Base-by-base conservation (phyloP, 1,139 yeast species). In the Casaregolazyma lundiana region DNA sequence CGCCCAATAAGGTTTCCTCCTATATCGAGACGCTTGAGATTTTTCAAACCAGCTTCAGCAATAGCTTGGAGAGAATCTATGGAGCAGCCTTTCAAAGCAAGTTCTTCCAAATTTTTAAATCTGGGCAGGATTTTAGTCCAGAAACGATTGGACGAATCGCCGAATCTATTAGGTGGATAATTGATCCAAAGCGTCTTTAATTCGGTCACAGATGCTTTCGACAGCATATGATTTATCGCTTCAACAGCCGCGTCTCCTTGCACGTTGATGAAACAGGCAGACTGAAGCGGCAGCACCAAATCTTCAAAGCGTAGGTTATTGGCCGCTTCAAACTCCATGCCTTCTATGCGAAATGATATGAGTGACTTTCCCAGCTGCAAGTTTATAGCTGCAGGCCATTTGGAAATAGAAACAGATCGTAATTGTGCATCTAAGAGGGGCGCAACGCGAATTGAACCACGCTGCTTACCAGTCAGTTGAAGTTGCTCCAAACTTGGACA, bases 1-100 rank as follows among this genome's bases (percentile, higher is more conserved):
- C 9, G 30, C 13, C 36, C 34, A 15, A 40, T 21, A 13, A 40
- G 11, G 15, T 40, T 40, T 26, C n/a, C 34, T 6, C 37, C 20
- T 4, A 40, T 20, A 7, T 32, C 37, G 20, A 40, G 29, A 20
- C 11, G 35, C 29, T 19, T 9, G 6, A 40, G 37, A 6, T 30
- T 2, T 8, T 13, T 15, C 7, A 40, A 22, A 32, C 21, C 30
- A 30, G 43, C 35, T 8, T 26, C 29, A 6, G 36, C 43, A 8
- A 40, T 40, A 15, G 37, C 15, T 13, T 30, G 13, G 20, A 40
- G 17, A 6, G 20, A 30, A 20, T 16, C 8, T 16, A 40, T 8
- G 34, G 11, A 21, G 16, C 43, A 40, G 19, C 34, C 19, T 29
- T 9, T 18, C 16, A 40, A 29, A 6, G 15, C 37, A 1, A 40